These are phyloP conservation scores for Apiospora marii DNA, from an alignment of 2,329 filamentous ascomycete species.

Conservation along the genomic window DNA sequence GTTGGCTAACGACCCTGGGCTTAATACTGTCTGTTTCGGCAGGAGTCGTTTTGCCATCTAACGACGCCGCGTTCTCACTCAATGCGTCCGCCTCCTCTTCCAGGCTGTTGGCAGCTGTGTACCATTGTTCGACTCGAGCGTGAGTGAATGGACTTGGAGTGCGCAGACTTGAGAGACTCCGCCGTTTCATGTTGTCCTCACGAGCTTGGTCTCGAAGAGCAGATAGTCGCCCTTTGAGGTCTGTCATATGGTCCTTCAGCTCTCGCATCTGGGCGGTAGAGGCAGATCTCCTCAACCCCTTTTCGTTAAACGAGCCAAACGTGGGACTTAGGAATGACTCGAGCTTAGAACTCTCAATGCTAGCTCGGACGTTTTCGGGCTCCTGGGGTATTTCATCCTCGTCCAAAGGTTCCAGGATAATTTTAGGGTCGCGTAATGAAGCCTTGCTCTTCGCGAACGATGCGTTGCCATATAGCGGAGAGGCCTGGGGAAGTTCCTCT, in stretches of 20 bases:
- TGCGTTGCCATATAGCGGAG: conserved; percentile 33
- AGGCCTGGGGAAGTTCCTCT: not conserved
- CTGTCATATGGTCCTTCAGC: conserved; percentile 85
- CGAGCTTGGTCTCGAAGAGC: conserved; percentile 79
- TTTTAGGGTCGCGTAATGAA: conserved; percentile 51
- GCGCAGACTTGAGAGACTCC: conserved; percentile 78
- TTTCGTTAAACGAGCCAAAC: conserved; percentile 51
- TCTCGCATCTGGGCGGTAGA: conserved; percentile 78
- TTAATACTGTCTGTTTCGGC: not conserved
- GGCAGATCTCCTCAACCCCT: conserved; percentile 67
- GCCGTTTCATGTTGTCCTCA: conserved; percentile 79
- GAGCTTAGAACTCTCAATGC: conserved; percentile 43
- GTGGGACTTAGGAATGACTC: conserved; percentile 55
- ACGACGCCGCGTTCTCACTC: conserved; percentile 14
- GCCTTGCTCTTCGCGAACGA: conserved; percentile 43
- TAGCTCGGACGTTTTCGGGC: conserved; percentile 34
- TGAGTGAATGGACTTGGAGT: conserved; percentile 83
- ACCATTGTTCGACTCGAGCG: conserved; percentile 65
- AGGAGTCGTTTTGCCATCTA: conserved; percentile 21
- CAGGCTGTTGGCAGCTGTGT: conserved; percentile 44
- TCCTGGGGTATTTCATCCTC: conserved; percentile 56
- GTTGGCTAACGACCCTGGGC: not conserved
- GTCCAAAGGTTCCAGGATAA: conserved; percentile 58
- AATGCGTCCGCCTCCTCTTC: conserved; percentile 33
- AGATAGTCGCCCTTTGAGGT: conserved; percentile 85